phyloP scores from a whole-genome alignment of 2,329 filamentous ascomycete species.

The Neoascochyta sp. region DNA sequence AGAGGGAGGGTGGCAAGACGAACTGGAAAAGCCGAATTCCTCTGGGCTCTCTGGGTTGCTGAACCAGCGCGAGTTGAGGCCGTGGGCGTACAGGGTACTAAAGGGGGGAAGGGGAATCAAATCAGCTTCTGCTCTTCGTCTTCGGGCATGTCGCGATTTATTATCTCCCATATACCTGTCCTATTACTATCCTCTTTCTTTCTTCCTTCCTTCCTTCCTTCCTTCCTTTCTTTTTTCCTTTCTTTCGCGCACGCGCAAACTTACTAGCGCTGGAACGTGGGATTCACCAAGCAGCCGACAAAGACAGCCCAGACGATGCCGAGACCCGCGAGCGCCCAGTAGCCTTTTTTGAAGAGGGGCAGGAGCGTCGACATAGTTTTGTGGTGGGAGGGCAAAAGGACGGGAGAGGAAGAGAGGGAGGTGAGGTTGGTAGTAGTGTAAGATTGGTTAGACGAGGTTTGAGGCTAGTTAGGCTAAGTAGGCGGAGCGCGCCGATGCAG shows the following conservation, averaged over 20 bases:
- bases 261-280: constrained; percentile 77
- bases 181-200: no score
- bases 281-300: constrained; percentile 62
- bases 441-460: no score
- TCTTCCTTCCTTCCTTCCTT: no score
- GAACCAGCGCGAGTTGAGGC: constrained; percentile 68
- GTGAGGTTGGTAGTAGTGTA: no score
- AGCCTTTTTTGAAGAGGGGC: constrained; percentile 34
- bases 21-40: constrained; percentile 81
- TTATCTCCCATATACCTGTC: no score
- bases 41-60: constrained; percentile 72
- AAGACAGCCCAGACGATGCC: constrained; percentile 64
- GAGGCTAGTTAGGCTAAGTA: no score
- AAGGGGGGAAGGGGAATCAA: neutral
- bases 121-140: no score
- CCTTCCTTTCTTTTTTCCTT: no score
- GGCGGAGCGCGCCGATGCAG: no score
- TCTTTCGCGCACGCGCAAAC: constrained; percentile 33
- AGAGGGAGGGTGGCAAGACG: no score
- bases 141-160: no score
- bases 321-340: constrained; percentile 45
- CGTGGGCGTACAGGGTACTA: constrained; percentile 81
- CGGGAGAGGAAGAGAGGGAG: neutral
- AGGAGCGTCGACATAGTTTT: constrained; percentile 24
- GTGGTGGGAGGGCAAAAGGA: neutral